These are phyloP conservation scores for Cercophora newfieldiana DNA, from an alignment of 495 filamentous ascomycete species.

Conservation along the genomic window DNA sequence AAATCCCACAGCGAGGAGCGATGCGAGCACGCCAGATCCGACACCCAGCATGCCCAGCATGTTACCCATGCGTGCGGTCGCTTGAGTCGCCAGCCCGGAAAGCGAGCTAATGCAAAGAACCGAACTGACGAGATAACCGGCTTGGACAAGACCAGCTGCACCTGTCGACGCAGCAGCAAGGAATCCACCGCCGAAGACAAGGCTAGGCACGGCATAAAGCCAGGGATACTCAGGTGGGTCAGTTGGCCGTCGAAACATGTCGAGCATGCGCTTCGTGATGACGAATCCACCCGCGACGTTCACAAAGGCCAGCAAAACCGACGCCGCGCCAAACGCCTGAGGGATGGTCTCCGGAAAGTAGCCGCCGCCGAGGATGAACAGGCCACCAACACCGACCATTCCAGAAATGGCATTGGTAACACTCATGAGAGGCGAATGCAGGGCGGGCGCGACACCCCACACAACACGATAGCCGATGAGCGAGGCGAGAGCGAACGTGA, in stretches of 20 bases:
- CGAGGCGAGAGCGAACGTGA: conserved; percentile 76
- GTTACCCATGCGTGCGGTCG: conserved; percentile 76
- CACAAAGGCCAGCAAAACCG: conserved; percentile 77
- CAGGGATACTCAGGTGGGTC: conserved; percentile 83
- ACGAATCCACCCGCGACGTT: conserved; percentile 83
- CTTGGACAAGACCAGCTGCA: conserved; percentile 76
- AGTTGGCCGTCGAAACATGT: conserved; percentile 81
- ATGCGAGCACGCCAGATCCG: conserved; percentile 72
- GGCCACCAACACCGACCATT: conserved; percentile 80
- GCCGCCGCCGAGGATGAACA: conserved; percentile 79
- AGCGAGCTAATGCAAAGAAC: conserved; percentile 74
- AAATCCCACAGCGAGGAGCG: conserved; percentile 75
- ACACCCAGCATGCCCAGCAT: conserved; percentile 80
- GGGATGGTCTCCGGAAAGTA: conserved; percentile 73
- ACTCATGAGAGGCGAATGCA: conserved; percentile 81
- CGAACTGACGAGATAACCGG: conserved; percentile 77
- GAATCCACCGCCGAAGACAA: conserved; percentile 74
- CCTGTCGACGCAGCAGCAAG: conserved; percentile 72
- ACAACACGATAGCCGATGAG: conserved; percentile 79
- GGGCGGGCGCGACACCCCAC: conserved; percentile 73
- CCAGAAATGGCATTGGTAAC: conserved; percentile 86
- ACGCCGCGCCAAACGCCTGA: conserved; percentile 70
- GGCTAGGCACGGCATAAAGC: conserved; percentile 73
- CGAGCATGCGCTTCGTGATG: conserved; percentile 85
- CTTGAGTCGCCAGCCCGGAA: conserved; percentile 70